phyloP scores from a whole-genome alignment of 495 filamentous ascomycete genomes.

The Neurospora pannonica region DNA sequence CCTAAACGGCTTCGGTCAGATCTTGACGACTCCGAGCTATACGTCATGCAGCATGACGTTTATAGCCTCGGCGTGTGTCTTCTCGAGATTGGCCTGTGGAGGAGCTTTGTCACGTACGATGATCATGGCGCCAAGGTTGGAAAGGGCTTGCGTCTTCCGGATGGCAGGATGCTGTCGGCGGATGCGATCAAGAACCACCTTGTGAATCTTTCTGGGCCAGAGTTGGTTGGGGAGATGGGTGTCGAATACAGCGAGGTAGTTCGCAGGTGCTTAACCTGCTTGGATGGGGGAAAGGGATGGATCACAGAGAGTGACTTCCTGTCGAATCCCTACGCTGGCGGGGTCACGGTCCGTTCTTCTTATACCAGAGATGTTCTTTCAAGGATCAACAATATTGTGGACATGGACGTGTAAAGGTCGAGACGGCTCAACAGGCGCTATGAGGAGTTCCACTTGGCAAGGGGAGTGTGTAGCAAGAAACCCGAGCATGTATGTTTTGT shows the following conservation, averaged over 20 bases:
- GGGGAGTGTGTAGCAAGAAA: not conserved
- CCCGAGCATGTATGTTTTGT: not conserved
- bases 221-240: not conserved
- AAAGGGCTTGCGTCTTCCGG: not conserved
- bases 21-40: slow-evolving; percentile 22
- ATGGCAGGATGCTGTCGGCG: not conserved
- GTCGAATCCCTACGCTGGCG: not conserved
- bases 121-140: not conserved
- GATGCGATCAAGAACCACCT: not conserved
- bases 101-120: slow-evolving; percentile 32
- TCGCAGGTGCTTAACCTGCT: not conserved
- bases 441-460: not conserved
- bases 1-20: slow-evolving; percentile 39
- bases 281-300: not conserved
- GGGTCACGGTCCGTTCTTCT: not conserved
- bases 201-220: not conserved
- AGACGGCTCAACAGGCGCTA: too few relatives aligned
- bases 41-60: slow-evolving; percentile 55
- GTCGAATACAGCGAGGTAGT: not conserved
- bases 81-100: slow-evolving; percentile 53
- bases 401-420: not conserved
- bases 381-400: not conserved
- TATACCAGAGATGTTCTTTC: not conserved
- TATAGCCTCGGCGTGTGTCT: slow-evolving; percentile 38
- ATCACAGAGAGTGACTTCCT: not conserved